Evolutionary conservation across 306 rosid genomes (phyloP).

Genomic region (Cicer arietinum): DNA sequence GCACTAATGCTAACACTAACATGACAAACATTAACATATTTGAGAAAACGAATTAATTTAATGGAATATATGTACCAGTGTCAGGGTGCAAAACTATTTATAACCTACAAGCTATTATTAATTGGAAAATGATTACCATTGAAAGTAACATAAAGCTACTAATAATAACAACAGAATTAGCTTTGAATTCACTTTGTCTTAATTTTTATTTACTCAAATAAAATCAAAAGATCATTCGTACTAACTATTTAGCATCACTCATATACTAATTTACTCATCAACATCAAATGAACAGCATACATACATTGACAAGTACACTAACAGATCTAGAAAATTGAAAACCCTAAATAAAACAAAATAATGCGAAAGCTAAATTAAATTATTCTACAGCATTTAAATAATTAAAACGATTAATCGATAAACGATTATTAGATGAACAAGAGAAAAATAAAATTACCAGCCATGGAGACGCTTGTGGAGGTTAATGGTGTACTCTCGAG

Average conservation of each 20-base stretch:
- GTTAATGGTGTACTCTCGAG: constrained; percentile 91
- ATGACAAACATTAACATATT: too few relatives aligned
- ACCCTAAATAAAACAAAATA: neutral
- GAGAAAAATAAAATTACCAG: constrained; percentile 56
- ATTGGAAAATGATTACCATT: neutral
- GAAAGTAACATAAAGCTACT: too few relatives aligned
- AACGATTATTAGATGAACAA: neutral
- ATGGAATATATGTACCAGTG: too few relatives aligned
- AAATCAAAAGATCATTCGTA: too few relatives aligned
- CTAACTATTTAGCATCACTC: too few relatives aligned
- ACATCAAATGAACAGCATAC: neutral
- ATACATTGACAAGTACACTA: neutral
- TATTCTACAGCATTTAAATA: neutral
- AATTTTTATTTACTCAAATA: too few relatives aligned
- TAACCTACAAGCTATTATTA: neutral
- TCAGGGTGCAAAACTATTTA: too few relatives aligned
- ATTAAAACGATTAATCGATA: neutral
- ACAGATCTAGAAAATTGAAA: neutral
- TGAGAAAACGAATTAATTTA: too few relatives aligned
- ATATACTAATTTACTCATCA: neutral
- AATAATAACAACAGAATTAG: too few relatives aligned
- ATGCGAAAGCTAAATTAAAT: neutral
- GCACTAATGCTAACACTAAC: too few relatives aligned
- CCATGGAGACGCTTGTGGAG: constrained; percentile 95
- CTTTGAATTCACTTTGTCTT: too few relatives aligned